These are phyloP conservation scores for Euryodendron excelsum DNA, from an alignment of 148 eudicot species.

Conservation along the genomic window DNA sequence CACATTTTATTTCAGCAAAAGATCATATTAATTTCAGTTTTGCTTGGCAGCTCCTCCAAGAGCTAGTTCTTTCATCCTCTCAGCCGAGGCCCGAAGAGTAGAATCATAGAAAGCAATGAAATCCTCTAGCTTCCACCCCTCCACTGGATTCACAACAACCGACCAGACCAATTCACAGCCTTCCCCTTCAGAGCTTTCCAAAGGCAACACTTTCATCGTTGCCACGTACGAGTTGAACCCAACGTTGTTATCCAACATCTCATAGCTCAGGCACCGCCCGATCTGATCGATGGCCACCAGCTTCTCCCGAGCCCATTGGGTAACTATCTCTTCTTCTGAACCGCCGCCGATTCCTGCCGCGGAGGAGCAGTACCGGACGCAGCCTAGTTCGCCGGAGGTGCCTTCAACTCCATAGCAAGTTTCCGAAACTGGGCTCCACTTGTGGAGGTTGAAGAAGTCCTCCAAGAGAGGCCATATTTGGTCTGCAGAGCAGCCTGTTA, in stretches of 20 bases:
- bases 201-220: not conserved
- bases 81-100: not conserved
- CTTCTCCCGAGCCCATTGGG: not conserved
- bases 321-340: not conserved
- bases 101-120: not conserved
- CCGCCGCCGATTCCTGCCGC: not conserved
- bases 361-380: not conserved
- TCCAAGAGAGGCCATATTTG: not conserved
- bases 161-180: not conserved
- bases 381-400: not conserved
- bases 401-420: not conserved
- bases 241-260: not conserved
- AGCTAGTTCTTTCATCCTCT: not conserved
- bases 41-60: not conserved
- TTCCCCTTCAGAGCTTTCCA: not conserved
- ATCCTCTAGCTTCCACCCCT: not conserved
- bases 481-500: not conserved
- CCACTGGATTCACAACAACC: not conserved
- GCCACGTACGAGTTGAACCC: not conserved
- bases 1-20: too few species aligned
- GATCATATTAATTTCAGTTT: too few species aligned
- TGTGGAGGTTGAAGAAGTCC: constrained; percentile 3
- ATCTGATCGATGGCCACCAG: not conserved
- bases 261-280: not conserved
- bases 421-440: not conserved